Evolutionary conservation across 257 asterid genomes (phyloP), one percentile per base, ranked within the genome.

Genomic region (Nicotiana sylvestris): DNA sequence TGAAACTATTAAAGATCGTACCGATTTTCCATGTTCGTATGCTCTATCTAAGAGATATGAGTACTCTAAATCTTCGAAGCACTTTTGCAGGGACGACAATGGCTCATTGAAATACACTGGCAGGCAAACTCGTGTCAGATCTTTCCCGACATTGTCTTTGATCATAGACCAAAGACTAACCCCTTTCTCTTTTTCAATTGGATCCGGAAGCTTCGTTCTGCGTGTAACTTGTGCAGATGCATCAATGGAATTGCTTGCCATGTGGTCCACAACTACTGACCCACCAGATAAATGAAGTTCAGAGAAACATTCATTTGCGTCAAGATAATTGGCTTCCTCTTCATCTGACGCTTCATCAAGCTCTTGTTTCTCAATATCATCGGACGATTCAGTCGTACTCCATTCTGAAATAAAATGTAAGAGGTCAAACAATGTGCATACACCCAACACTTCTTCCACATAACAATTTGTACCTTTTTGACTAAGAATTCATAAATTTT

Each of bases 61-160:
- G 87, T 95, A 95, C 88, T 95, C 99, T 57, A 95, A 87, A 84
- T 95, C 98, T 87, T 95, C 99, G 49, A 90, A 93, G 85, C 98
- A 92, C 80, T 93, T 95, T 82, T 95, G 99, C 84, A 95, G 89
- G 66, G 99, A 90, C 13, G 99, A 95, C 58, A 93, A 81, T 6
- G 99, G 99, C 90, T 95, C 99, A 25, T 95, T 95, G 83, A 95
- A 95, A 86, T 90, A 95, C 67, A 95, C 99, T 21, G 99, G 99
- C 68, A 95, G 94, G 85, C 99, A 95, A 60, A 95, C 98, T 83
- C 94, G 86, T 12, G 97, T 91, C 84, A 95, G 89, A 86, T 95
- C 99, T 87, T 95, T 95, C 56, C 99, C 99, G 18, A 95, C 96
- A 89, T 94, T 95, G 86, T 94, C 99, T 88, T 95, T 95, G 88